phyloP scores from a whole-genome alignment of 441 rosid species.

The Brassica balearica region DNA sequence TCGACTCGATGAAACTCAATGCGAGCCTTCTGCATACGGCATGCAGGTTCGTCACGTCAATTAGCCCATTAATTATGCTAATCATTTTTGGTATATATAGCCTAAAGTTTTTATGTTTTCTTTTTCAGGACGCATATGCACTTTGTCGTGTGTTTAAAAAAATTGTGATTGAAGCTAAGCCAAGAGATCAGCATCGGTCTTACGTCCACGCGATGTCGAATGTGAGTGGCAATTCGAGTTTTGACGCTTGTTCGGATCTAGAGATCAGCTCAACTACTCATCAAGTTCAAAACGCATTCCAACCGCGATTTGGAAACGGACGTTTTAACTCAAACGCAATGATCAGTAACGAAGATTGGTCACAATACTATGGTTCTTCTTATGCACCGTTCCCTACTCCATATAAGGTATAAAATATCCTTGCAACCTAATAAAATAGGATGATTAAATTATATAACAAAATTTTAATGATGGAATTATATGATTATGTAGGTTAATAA shows the following conservation, averaged over 20 bases:
- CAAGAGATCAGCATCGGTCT: slow-evolving; percentile 58
- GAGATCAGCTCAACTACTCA: slow-evolving; percentile 46
- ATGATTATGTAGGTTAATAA: slow-evolving; percentile 61
- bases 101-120: neutral
- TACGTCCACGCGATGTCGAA: slow-evolving; percentile 48
- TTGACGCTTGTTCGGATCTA: slow-evolving; percentile 55
- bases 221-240: slow-evolving; percentile 52
- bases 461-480: neutral
- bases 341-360: slow-evolving; percentile 53
- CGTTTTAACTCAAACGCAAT: slow-evolving; percentile 41
- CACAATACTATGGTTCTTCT: slow-evolving; percentile 46
- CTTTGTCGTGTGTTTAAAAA: slow-evolving; percentile 92
- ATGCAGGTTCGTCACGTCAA: slow-evolving; percentile 59
- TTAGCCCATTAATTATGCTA: too few species aligned
- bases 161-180: slow-evolving; percentile 62
- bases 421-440: neutral
- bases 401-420: slow-evolving; percentile 26
- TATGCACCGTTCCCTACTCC: slow-evolving; percentile 46
- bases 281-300: slow-evolving; percentile 49
- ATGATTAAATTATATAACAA: neutral
- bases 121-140: neutral
- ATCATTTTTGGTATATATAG: too few species aligned
- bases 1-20: slow-evolving; percentile 87
- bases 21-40: slow-evolving; percentile 61
- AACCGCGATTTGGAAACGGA: slow-evolving; percentile 43